phyloP scores from a whole-genome alignment of 208 protist genomes.

The Wallacemonas sp. region DNA sequence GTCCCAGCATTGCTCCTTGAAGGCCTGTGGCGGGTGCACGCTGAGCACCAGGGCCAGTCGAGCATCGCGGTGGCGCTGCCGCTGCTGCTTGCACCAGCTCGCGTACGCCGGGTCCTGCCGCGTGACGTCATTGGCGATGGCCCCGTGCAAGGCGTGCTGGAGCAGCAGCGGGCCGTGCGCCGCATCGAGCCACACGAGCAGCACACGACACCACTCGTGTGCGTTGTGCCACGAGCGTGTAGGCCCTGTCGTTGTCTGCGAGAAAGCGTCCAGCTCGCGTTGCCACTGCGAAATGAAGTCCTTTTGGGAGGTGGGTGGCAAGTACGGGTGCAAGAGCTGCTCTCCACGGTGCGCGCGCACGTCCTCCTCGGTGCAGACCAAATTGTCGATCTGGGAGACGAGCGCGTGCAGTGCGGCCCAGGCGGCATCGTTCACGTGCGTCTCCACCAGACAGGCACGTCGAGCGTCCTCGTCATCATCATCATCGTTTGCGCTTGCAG shows the following conservation, averaged over 20 bases:
- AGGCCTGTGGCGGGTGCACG: conserved; percentile 28
- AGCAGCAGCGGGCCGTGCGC: conserved; percentile 21
- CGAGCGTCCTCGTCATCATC: not conserved
- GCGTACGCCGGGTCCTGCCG: conserved; percentile 21
- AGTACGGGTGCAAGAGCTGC: not conserved
- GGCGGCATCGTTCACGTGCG: conserved; percentile 1
- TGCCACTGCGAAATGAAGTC: not conserved
- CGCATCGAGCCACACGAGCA: conserved; percentile 13
- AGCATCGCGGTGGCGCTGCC: conserved; percentile 17
- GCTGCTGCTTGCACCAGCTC: conserved; percentile 22
- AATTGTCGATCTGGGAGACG: conserved; percentile 24
- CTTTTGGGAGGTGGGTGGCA: not conserved
- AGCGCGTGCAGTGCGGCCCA: conserved; percentile 25
- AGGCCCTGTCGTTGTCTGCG: not conserved
- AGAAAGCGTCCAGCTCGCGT: not conserved
- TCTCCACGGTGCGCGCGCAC: not conserved
- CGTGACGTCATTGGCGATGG: conserved; percentile 18
- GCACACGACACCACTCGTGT: not conserved
- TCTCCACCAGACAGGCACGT: not conserved
- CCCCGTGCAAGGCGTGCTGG: conserved; percentile 20
- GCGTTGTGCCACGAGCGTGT: conserved; percentile 11
- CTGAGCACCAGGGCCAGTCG: conserved; percentile 23
- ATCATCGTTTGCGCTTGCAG: not conserved
- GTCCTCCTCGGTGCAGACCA: conserved; percentile 46
- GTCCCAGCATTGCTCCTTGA: conserved; percentile 32